Percentiles rank a stretch among this genome's conserved stretches.
These are phyloP conservation scores for Colletotrichum lupini DNA, from an alignment of 2,329 filamentous ascomycete species.

Conservation along the genomic window DNA sequence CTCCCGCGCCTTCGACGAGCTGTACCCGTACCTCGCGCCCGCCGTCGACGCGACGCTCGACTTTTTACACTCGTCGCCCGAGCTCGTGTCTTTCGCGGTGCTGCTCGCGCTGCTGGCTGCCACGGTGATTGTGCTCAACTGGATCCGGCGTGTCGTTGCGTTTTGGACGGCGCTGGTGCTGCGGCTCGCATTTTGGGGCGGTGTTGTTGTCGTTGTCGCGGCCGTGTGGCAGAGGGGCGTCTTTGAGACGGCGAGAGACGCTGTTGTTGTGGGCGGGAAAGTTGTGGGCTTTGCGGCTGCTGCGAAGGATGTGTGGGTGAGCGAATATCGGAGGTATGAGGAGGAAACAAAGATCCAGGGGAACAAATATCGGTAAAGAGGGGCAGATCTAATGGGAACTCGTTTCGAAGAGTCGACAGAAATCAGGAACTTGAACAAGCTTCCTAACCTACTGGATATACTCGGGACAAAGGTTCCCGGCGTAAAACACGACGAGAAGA, in stretches of 20 bases:
- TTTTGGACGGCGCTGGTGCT: constrained; percentile 80
- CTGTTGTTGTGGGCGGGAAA: constrained; percentile 54
- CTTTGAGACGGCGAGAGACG: constrained; percentile 72
- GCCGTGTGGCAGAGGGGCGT: constrained; percentile 74
- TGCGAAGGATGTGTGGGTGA: constrained; percentile 65
- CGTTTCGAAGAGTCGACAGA: too few relatives aligned
- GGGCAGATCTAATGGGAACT: background rate
- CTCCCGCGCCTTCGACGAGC: constrained; percentile 43
- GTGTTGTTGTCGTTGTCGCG: constrained; percentile 63
- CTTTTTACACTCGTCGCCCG: constrained; percentile 51
- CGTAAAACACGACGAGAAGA: background rate
- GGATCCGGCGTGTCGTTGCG: constrained; percentile 77
- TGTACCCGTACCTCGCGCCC: constrained; percentile 56
- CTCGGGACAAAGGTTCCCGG: too few relatives aligned
- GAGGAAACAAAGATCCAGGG: constrained; percentile 51
- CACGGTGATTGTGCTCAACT: constrained; percentile 75
- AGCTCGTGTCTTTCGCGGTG: constrained; percentile 56
- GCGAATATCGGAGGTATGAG: constrained; percentile 69
- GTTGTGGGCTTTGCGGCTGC: constrained; percentile 59
- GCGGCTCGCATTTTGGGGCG: constrained; percentile 72
- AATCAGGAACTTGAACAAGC: too few relatives aligned
- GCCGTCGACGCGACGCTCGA: constrained; percentile 52
- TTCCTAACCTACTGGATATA: too few relatives aligned
- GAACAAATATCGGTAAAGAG: constrained; percentile 15
- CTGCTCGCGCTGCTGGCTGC: constrained; percentile 67